These are phyloP conservation scores for Didymosphaeria variabile DNA, from an alignment of 2,329 filamentous ascomycete genomes.

Conservation along the genomic window DNA sequence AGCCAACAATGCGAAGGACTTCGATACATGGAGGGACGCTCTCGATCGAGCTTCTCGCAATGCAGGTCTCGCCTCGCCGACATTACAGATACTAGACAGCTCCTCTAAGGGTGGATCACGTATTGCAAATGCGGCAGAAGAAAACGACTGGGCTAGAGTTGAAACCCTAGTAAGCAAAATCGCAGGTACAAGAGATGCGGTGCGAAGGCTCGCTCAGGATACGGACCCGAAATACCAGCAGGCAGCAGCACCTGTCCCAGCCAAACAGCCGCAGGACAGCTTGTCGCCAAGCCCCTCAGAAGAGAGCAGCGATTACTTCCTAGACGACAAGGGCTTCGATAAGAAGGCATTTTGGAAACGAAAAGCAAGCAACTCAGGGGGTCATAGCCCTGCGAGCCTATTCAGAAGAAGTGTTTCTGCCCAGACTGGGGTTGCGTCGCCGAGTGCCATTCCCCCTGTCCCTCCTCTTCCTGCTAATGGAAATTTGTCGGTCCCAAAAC, in stretches of 20 bases:
- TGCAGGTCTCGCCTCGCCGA: slow-evolving; percentile 43
- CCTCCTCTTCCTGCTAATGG: slow-evolving; percentile 36
- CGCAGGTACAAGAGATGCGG: slow-evolving; percentile 86
- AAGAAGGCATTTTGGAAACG: slow-evolving; percentile 91
- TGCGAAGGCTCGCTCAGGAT: slow-evolving; percentile 85
- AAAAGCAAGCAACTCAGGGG: slow-evolving; percentile 70
- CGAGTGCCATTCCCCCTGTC: slow-evolving; percentile 48
- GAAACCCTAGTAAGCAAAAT: slow-evolving; percentile 87
- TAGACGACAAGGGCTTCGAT: slow-evolving; percentile 56
- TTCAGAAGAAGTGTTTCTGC: slow-evolving; percentile 62
- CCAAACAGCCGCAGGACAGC: slow-evolving; percentile 39
- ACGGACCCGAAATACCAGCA: slow-evolving; percentile 71
- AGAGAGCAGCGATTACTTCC: slow-evolving; percentile 66
- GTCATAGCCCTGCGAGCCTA: slow-evolving; percentile 52
- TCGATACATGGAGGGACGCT: slow-evolving; percentile 84
- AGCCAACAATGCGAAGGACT: slow-evolving; percentile 83
- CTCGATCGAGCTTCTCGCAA: slow-evolving; percentile 80
- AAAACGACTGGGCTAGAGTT: slow-evolving; percentile 86
- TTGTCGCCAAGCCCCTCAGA: slow-evolving; percentile 52
- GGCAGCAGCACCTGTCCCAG: slow-evolving; percentile 46
- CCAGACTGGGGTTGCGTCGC: slow-evolving; percentile 61
- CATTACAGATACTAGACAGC: slow-evolving; percentile 39
- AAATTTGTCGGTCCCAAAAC: slow-evolving; percentile 49
- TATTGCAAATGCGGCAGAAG: slow-evolving; percentile 63
- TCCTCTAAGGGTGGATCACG: slow-evolving; percentile 29